phyloP scores from a whole-genome alignment of 1,284 basidiomycete species.

The Boletus chippewaensis region DNA sequence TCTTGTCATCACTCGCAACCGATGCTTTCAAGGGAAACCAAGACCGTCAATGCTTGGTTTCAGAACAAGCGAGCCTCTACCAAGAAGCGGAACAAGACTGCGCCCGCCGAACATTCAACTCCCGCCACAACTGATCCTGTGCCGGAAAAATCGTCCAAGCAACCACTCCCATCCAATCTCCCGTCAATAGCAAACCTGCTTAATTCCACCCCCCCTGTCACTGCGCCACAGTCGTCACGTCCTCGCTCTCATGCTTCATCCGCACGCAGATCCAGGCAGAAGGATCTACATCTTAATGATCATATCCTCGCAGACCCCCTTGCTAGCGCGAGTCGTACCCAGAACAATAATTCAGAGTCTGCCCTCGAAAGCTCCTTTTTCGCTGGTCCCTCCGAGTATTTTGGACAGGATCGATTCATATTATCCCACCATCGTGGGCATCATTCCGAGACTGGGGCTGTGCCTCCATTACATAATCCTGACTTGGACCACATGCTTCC shows the following conservation, averaged over 20 bases:
- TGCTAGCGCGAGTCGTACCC: constrained; percentile 3
- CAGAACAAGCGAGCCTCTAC: constrained; percentile 77
- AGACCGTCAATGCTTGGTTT: constrained; percentile 79
- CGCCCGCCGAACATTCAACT: constrained; percentile 11
- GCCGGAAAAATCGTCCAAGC: constrained; percentile 22
- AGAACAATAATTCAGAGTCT: constrained; percentile 14
- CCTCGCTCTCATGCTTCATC: constrained; percentile 28
- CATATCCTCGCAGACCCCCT: constrained; percentile 22
- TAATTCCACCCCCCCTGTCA: constrained; percentile 33
- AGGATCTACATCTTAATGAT: constrained; percentile 30
- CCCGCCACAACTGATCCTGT: constrained; percentile 10
- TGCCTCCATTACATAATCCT: constrained; percentile 27
- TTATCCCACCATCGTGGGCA: constrained; percentile 33
- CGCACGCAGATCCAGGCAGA: constrained; percentile 33
- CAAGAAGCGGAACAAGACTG: constrained; percentile 57
- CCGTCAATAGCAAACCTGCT: constrained; percentile 43
- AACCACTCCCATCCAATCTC: constrained; percentile 26
- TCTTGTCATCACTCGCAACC: constrained; percentile 10
- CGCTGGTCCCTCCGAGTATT: constrained; percentile 28
- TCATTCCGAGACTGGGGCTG: constrained; percentile 26
- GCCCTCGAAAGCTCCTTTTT: constrained; percentile 30
- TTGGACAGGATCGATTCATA: constrained; percentile 30
- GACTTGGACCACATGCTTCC: constrained; percentile 26
- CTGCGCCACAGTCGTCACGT: constrained; percentile 28
- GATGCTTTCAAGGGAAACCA: constrained; percentile 54